Conservation (phyloP, 2,329 filamentous ascomycete genomes). For the Canariomyces notabilis region DNA sequence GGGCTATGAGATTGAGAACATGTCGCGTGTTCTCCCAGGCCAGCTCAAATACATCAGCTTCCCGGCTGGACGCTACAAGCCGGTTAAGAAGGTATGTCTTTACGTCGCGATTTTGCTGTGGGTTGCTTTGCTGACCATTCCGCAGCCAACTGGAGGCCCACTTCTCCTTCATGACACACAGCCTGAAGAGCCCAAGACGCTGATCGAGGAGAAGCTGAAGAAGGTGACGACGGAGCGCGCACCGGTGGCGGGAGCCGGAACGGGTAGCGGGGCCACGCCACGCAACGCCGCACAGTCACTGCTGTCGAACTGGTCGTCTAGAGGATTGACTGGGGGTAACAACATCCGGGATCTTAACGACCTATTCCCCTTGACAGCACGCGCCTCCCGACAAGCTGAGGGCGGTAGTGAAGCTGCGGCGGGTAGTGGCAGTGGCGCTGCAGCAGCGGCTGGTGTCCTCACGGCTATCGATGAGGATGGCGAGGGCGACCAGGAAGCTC, state of each 20-base stretch:
- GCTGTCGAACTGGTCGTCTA: constrained; percentile 19
- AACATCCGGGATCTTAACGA: constrained; percentile 39
- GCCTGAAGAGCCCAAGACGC: constrained; percentile 69
- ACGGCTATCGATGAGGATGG: constrained; percentile 84
- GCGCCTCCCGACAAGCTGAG: constrained; percentile 20
- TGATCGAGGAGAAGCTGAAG: constrained; percentile 90
- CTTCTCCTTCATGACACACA: constrained; percentile 84
- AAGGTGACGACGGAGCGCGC: constrained; percentile 64
- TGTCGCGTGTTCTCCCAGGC: constrained; percentile 86
- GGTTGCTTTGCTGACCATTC: constrained; percentile 35
- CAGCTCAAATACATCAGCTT: constrained; percentile 97
- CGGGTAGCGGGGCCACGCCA: constrained; percentile 18
- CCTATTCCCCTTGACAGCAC: constrained; percentile 36
- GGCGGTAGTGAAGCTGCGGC: constrained; percentile 8
- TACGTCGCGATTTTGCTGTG: constrained; percentile 4
- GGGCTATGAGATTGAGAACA: constrained; percentile 93
- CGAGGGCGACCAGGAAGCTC: constrained; percentile 68
- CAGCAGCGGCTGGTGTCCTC: constrained; percentile 71
- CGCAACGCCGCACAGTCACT: constrained; percentile 27
- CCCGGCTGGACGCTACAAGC: constrained; percentile 82
- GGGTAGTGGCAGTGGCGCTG: constrained; percentile 47
- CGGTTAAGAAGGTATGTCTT: constrained; percentile 70
- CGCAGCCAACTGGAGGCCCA: constrained; percentile 83
- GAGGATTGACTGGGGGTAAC: constrained; percentile 16
- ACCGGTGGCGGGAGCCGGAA: constrained; percentile 40